These are phyloP conservation scores for Fomitopsis palustris DNA, from an alignment of 1,284 basidiomycete genomes.

Conservation along the genomic window DNA sequence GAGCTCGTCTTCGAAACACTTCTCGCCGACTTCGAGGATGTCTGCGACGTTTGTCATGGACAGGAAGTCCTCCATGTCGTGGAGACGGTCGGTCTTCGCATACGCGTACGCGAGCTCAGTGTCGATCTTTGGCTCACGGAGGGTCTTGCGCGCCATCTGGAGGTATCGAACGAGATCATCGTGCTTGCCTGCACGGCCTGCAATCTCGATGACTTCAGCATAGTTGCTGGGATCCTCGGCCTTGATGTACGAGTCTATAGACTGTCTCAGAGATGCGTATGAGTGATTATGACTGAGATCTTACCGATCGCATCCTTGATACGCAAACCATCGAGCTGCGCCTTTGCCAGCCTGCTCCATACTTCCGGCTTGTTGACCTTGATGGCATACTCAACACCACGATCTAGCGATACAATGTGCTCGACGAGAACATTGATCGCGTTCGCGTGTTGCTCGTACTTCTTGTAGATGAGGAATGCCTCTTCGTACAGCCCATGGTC, in stretches of 20 bases:
- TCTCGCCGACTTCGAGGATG: conserved; percentile 94
- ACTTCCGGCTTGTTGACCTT: conserved; percentile 97
- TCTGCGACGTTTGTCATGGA: conserved; percentile 99
- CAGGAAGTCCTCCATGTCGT: conserved; percentile 99
- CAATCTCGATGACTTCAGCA: conserved; percentile 95
- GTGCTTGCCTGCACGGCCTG: conserved; percentile 94
- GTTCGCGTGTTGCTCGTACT: conserved; percentile 89
- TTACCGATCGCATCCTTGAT: conserved; percentile 97
- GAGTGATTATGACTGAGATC: conserved; percentile 13
- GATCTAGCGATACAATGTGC: conserved; percentile 97
- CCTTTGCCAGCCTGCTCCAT: conserved; percentile 97
- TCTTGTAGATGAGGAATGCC: conserved; percentile 95
- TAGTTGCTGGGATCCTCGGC: conserved; percentile 97
- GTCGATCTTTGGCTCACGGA: conserved; percentile 97
- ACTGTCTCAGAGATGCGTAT: not conserved
- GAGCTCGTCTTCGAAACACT: conserved; percentile 98
- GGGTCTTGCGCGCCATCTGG: conserved; percentile 98
- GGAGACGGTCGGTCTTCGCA: conserved; percentile 94
- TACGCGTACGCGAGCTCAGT: conserved; percentile 97
- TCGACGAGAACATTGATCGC: conserved; percentile 99
- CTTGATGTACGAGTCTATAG: conserved; percentile 95
- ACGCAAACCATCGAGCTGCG: conserved; percentile 97
- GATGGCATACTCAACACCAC: conserved; percentile 93
- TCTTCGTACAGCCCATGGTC: conserved; percentile 97
- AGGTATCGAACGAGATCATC: conserved; percentile 97